phyloP scores from a whole-genome alignment of 768 basidiomycete genomes.

The Tubosaeta sp. region DNA sequence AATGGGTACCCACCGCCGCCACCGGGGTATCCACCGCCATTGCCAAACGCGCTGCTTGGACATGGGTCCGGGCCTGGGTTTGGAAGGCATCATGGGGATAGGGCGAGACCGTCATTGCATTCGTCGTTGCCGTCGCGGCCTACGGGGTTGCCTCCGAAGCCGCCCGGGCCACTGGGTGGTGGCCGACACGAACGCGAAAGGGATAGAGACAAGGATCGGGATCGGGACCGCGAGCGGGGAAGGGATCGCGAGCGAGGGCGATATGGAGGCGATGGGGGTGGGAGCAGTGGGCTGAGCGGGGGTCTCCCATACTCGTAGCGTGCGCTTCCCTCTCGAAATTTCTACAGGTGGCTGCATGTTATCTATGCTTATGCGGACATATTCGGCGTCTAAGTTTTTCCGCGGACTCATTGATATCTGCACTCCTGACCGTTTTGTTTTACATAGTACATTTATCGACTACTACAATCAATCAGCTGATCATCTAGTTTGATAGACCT shows the following conservation, averaged over 20 bases:
- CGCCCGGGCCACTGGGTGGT: constrained; percentile 10
- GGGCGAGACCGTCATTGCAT: constrained; percentile 10
- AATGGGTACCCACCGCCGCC: constrained; percentile 18
- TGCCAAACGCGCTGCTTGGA: constrained; percentile 9
- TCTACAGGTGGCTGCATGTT: too few species aligned
- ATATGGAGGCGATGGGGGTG: constrained; percentile 8
- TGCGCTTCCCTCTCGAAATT: not conserved
- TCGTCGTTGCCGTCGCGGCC: constrained; percentile 21
- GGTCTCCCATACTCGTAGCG: constrained; percentile 30
- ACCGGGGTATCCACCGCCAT: constrained; percentile 18
- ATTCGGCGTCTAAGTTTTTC: not conserved
- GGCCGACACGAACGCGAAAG: constrained; percentile 21
- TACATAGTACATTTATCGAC: constrained; percentile 18
- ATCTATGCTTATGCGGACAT: not conserved
- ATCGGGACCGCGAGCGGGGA: not conserved
- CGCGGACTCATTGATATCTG: not conserved
- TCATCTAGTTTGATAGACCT: constrained; percentile 10
- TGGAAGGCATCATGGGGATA: constrained; percentile 14
- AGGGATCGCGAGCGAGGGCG: constrained; percentile 16
- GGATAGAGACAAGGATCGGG: constrained; percentile 9
- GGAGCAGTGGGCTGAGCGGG: constrained; percentile 13
- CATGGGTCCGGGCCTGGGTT: constrained; percentile 5
- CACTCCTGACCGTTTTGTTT: constrained; percentile 7
- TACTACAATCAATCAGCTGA: constrained; percentile 13
- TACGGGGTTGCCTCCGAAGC: constrained; percentile 18